Base-by-base conservation (phyloP, 2,329 filamentous ascomycete species). In the Pseudofabraea citricarpa region DNA sequence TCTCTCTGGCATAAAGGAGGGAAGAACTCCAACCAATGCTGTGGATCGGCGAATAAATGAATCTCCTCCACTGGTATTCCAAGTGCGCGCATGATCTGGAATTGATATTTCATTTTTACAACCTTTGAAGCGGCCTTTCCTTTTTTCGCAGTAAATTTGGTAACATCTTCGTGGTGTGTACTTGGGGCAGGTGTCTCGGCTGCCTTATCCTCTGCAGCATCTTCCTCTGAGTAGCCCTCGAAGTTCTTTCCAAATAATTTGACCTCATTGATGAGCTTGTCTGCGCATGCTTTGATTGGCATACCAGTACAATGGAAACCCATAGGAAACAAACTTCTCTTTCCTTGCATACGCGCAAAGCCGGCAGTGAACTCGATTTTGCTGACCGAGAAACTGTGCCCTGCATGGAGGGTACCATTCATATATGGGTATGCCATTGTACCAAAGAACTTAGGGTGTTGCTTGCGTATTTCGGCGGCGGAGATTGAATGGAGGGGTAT, bases 221-320 rank as follows among this genome's bases (percentile, higher is more conserved):
- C 68, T 9, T 85, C 80, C 43, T 81, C 78, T 42, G 77, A 74
- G 66, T 89, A 95, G 36, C 77, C 73, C 59, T 90, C 84, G 51
- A 97, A 97, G 59, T 90, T 82, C 61, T 85, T 70, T 18, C 93
- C 93, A 59, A 97, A 98, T 69, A 85, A 74, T 67, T 87, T 81
- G 44, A 97, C 84, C 69, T 98, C 93, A 50, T 88, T 82, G 46
- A 85, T 81, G 36, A 98, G 79, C 74, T 97, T 97, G 73, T 98
- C 91, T 43, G 93, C 90, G 59, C 88, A 94, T 5, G 93, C 90
- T 69, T 96, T 96, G 73, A 98, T 98, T 36, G 90, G 90, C 85
- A 98, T 94, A 57, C 93, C 93, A 0, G 91, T 97, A 69, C 86
- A 89, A 73, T 98, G 93, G 72, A 90, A 98, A 23, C 91, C 93